Evolutionary conservation across 257 asterid species (phyloP).

Genomic region (Solanum chiquidenum): DNA sequence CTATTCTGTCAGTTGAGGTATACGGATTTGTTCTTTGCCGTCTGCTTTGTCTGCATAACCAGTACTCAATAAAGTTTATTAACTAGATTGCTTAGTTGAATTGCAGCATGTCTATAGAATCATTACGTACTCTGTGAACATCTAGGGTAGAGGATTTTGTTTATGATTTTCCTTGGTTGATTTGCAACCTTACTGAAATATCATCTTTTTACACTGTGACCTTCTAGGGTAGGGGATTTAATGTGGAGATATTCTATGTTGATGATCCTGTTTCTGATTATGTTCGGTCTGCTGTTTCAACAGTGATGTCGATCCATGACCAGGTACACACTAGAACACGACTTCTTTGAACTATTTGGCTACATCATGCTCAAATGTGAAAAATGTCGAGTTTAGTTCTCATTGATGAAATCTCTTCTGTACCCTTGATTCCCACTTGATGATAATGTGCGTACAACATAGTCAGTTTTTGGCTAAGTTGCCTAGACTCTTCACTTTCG

Average conservation of each 20-base stretch:
- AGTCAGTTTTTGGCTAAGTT: background rate
- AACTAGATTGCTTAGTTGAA: background rate
- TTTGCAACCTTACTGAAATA: background rate
- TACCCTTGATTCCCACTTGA: background rate
- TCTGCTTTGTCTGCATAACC: background rate
- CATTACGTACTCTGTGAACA: background rate
- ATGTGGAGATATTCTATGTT: constrained; percentile 58
- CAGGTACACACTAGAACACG: constrained; percentile 32
- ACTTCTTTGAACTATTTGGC: background rate
- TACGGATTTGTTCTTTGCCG: background rate
- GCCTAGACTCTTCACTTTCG: background rate
- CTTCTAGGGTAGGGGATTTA: constrained; percentile 85
- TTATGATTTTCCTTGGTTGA: background rate
- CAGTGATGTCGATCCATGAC: constrained; percentile 67
- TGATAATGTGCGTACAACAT: background rate
- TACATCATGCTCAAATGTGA: background rate
- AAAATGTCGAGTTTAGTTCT: background rate
- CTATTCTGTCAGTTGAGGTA: constrained; percentile 95
- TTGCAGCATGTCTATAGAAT: background rate
- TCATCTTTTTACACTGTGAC: background rate
- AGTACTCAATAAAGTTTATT: background rate
- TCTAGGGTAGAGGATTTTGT: background rate
- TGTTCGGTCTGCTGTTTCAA: constrained; percentile 64
- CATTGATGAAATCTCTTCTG: background rate
- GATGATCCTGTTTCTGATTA: constrained; percentile 91